Evolutionary conservation across 1,139 yeast genomes (phyloP).

Genomic region (Hemisphaericaspora xylanilytica): DNA sequence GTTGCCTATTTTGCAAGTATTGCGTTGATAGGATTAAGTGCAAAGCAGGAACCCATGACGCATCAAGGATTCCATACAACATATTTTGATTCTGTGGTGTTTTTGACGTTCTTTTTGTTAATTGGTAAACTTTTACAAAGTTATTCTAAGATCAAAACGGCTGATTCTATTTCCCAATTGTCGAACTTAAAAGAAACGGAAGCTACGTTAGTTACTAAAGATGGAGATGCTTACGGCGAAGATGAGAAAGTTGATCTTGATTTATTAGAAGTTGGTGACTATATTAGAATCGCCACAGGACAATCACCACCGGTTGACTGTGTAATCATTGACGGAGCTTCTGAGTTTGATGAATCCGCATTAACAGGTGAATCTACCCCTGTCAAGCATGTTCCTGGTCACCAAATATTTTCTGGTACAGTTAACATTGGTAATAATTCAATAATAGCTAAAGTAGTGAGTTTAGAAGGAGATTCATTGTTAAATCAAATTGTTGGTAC

Average conservation of each 20-base stretch:
- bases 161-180: constrained; percentile 59
- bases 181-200: constrained; percentile 48
- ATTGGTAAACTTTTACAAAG: constrained; percentile 70
- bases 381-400: constrained; percentile 49
- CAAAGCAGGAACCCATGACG: constrained; percentile 29
- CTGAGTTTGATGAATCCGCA: constrained; percentile 74
- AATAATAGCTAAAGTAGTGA: constrained; percentile 54
- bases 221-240: constrained; percentile 21
- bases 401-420: constrained; percentile 72
- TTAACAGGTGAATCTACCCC: constrained; percentile 70
- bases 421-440: constrained; percentile 58
- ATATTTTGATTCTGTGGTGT: constrained; percentile 77
- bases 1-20: constrained; percentile 71
- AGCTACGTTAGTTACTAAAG: constrained; percentile 47
- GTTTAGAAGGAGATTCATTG: constrained; percentile 63
- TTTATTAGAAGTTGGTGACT: constrained; percentile 62
- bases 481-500: constrained; percentile 68
- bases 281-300: constrained; percentile 58
- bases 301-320: constrained; percentile 75
- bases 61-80: constrained; percentile 56
- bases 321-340: constrained; percentile 52
- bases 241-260: constrained; percentile 47
- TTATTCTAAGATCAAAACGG: constrained; percentile 63
- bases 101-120: constrained; percentile 65
- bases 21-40: constrained; percentile 51